Base-by-base conservation (phyloP, 768 basidiomycete species). In the Boletales sp. region DNA sequence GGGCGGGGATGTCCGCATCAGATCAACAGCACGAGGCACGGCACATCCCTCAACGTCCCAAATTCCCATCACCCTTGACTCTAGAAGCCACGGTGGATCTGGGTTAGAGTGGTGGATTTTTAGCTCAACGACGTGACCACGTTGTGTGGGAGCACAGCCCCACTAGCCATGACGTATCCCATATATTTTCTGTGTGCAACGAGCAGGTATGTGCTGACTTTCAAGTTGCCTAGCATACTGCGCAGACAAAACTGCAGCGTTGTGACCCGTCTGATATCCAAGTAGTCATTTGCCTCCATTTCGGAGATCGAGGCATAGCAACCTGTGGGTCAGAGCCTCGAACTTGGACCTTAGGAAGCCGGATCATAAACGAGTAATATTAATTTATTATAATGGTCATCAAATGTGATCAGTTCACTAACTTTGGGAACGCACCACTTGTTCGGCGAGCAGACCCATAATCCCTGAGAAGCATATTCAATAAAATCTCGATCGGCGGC, bases 381-480 rank as follows among this genome's bases (percentile, higher is more conserved):
- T 21, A 46, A 28, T 28, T 28, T 18, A 18, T 39, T 39, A 31
- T 15, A 21, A 18, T 15, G 30, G 30, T 14, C 31, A 32, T 32
- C 32, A 17, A 21, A 39, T 21, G 31, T n/a, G n/a, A 30, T 19
- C 15, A 39, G 14, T 38, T 46, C 37, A 39, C 36, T 31, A 21
- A 32, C 46, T 30, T 47, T 14, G 37, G 14, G 17, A 19, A 17
- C 17, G 8, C 14, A n/a, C 35, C n/a, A 30, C 44, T 25, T 8
- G 42, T 15, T 36, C 35, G 44, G 35, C 28, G 15, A 38, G 36
- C 36, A 38, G 17, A 38, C n/a, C 38, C 21, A 38, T 32, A 41
- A 25, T 31, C 39, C 46, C 46, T 48, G 39, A 48, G 32, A 32
- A 40, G 31, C 46, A 48, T 15, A 48, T 41, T 48, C 39, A 39